A percentile compares a stretch with the other conserved stretches of the same genome.
These are phyloP conservation scores for Pontederia crassipes DNA, from an alignment of 176 grass and related monocot genomes.

Conservation along the genomic window DNA sequence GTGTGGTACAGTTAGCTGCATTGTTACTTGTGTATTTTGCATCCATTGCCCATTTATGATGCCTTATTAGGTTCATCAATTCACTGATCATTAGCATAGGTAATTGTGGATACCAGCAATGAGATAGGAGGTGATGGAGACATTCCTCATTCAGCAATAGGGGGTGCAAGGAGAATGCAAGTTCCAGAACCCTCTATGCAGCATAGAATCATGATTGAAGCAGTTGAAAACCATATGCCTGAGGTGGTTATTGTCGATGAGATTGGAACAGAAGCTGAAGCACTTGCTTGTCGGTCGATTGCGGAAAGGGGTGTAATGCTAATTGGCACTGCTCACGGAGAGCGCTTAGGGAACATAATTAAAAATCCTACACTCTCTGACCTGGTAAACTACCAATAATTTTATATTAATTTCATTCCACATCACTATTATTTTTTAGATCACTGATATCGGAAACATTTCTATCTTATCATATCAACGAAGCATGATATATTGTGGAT, in stretches of 20 bases:
- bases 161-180: slow-evolving; percentile 95
- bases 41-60: slow-evolving; percentile 10
- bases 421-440: too few relatives aligned
- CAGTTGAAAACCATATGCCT: slow-evolving; percentile 98
- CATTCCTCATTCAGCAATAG: slow-evolving; percentile 90
- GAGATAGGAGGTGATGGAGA: slow-evolving; percentile 97
- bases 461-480: too few relatives aligned
- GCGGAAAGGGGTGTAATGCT: slow-evolving; percentile 96
- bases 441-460: too few relatives aligned
- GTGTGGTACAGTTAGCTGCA: slow-evolving; percentile 55
- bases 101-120: slow-evolving; percentile 97
- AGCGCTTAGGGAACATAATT: slow-evolving; percentile 74
- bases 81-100: slow-evolving; percentile 71
- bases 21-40: background rate
- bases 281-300: slow-evolving; percentile 86
- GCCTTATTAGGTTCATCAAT: slow-evolving; percentile 25
- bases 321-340: slow-evolving; percentile 95
- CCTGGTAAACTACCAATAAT: slow-evolving; percentile 41
- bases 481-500: too few relatives aligned
- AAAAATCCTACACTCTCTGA: slow-evolving; percentile 92
- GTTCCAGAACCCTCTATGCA: slow-evolving; percentile 94
- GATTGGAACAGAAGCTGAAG: slow-evolving; percentile 92
- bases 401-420: background rate
- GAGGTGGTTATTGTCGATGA: slow-evolving; percentile 95
- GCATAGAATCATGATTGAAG: slow-evolving; percentile 95